Evolutionary conservation across 73 alveolate genomes (phyloP).

Genomic region (Symbiodinium pilosum): DNA sequence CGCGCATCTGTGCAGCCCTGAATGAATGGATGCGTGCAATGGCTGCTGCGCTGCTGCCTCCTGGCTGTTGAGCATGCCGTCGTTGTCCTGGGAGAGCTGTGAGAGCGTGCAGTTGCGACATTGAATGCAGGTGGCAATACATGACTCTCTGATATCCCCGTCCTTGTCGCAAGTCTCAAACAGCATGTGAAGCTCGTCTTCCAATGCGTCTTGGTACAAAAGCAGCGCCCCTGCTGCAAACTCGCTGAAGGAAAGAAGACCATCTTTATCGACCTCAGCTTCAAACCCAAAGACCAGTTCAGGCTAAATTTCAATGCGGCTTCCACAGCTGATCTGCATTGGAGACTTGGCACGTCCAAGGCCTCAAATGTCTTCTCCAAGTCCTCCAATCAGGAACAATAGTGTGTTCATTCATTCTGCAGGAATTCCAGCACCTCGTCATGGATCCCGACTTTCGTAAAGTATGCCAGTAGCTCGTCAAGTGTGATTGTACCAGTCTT

Average conservation of each 20-base stretch:
- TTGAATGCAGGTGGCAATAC: background rate
- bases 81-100: background rate
- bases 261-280: background rate
- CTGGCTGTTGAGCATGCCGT: constrained; percentile 35
- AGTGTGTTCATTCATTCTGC: background rate
- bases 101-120: no score
- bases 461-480: constrained; percentile 48
- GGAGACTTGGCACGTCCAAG: constrained; percentile 1
- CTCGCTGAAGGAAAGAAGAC: constrained; percentile 73
- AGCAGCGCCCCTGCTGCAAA: constrained; percentile 72
- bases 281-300: background rate
- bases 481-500: constrained; percentile 71
- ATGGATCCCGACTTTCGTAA: constrained; percentile 5
- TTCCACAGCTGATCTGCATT: no score
- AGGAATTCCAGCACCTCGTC: background rate
- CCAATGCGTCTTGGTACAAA: constrained; percentile 75
- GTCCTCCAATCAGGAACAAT: background rate
- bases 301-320: background rate
- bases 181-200: constrained; percentile 65
- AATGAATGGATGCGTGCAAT: no score
- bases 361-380: constrained; percentile 57
- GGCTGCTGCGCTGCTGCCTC: background rate
- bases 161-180: constrained; percentile 21
- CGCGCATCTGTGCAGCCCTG: no score
- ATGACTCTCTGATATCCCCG: background rate